Conservation (phyloP, 768 basidiomycete genomes). For the Sarcomyxa edulis region DNA sequence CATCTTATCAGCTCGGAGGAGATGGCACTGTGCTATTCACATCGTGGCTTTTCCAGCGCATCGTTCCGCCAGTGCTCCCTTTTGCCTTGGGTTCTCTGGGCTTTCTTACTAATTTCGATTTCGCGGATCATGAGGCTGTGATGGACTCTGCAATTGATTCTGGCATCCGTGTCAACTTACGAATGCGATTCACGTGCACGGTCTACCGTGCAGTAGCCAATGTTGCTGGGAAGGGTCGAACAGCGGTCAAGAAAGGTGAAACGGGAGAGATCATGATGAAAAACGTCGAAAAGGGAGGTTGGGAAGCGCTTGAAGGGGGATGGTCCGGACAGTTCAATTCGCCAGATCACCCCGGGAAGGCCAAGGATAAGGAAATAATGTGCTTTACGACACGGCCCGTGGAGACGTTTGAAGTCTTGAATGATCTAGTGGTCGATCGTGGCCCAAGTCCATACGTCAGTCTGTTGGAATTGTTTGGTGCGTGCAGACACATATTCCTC, state of each 20-base stretch:
- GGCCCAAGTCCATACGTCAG: constrained; percentile 98
- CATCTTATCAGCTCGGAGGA: constrained; percentile 75
- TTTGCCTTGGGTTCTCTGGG: constrained; percentile 97
- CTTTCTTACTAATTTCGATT: constrained; percentile 96
- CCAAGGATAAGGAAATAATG: constrained; percentile 95
- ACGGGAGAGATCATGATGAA: constrained; percentile 98
- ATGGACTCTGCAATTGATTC: constrained; percentile 86
- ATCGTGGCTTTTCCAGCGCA: constrained; percentile 97
- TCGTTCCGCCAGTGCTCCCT: constrained; percentile 97
- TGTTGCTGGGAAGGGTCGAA: constrained; percentile 60
- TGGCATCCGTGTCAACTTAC: constrained; percentile 94
- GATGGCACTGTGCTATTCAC: constrained; percentile 99
- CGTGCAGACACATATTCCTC: too few species aligned
- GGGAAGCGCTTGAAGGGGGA: constrained; percentile 93
- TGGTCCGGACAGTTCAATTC: constrained; percentile 35
- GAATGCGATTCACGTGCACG: constrained; percentile 99
- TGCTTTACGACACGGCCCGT: constrained; percentile 94
- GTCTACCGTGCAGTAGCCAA: constrained; percentile 88
- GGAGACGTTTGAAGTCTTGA: constrained; percentile 94
- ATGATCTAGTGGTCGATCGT: constrained; percentile 96
- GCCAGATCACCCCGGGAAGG: constrained; percentile 34
- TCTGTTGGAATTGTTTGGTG: constrained; percentile 92
- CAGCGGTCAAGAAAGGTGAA: constrained; percentile 88
- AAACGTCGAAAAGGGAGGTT: constrained; percentile 83
- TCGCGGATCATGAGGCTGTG: constrained; percentile 76